Conservation (phyloP, 2,329 filamentous ascomycete species). For the Tothia fuscella region DNA sequence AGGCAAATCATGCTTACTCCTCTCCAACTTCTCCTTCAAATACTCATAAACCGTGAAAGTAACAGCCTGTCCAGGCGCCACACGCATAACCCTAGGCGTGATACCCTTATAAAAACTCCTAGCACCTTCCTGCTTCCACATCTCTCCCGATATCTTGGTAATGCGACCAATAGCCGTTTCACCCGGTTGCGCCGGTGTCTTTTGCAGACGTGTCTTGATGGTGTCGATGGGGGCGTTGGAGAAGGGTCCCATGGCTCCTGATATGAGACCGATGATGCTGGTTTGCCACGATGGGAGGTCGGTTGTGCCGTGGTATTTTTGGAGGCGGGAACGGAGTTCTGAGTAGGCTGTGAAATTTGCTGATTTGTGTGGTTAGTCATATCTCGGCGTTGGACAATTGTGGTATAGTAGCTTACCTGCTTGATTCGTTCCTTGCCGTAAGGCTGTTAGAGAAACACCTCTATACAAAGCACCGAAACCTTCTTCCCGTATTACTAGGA, state of each 20-base stretch:
- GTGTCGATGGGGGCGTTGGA: constrained; percentile 98
- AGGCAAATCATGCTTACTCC: constrained; percentile 32
- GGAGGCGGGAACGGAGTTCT: constrained; percentile 73
- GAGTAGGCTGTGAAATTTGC: constrained; percentile 98
- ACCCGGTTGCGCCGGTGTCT: constrained; percentile 69
- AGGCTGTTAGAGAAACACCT: constrained; percentile 82
- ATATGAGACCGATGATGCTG: constrained; percentile 77
- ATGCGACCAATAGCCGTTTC: constrained; percentile 74
- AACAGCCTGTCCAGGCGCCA: constrained; percentile 84
- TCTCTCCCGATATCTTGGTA: constrained; percentile 52
- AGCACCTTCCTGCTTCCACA: constrained; percentile 73
- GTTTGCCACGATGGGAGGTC: constrained; percentile 81
- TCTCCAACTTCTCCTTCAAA: constrained; percentile 37
- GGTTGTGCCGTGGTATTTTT: constrained; percentile 59
- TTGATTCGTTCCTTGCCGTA: constrained; percentile 93
- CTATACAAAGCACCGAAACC: constrained; percentile 80
- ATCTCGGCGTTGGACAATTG: background rate
- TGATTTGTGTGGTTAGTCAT: constrained; percentile 1
- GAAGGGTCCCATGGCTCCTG: constrained; percentile 87
- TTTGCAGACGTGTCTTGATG: constrained; percentile 94
- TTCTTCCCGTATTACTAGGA: constrained; percentile 87
- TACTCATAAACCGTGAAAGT: constrained; percentile 51
- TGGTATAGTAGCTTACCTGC: constrained; percentile 36
- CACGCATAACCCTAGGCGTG: constrained; percentile 92
- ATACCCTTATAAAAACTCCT: constrained; percentile 99